A percentile compares a stretch with the other conserved stretches of the same genome.
These are phyloP conservation scores for Pseudogymnoascus sp. DNA, from an alignment of 2,329 filamentous ascomycete species.

Conservation along the genomic window DNA sequence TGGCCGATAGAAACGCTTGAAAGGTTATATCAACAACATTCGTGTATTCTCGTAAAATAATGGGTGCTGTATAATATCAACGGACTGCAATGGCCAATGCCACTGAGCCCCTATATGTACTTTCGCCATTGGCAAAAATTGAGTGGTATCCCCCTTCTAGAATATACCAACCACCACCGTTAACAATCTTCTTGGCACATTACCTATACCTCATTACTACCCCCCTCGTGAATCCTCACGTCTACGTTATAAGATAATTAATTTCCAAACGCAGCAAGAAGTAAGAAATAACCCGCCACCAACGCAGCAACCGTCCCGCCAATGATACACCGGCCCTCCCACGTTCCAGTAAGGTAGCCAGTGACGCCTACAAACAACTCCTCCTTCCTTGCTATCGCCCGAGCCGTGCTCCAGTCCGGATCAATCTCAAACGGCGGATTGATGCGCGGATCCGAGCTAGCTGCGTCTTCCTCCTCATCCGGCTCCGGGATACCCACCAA, in stretches of 20 bases:
- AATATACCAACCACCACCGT: background rate
- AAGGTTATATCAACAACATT: background rate
- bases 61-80: slow-evolving; percentile 7
- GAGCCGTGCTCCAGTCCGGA: slow-evolving; percentile 46
- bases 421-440: slow-evolving; percentile 52
- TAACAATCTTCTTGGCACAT: background rate
- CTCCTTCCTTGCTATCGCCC: slow-evolving; percentile 46
- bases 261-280: slow-evolving; percentile 19
- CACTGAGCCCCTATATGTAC: background rate
- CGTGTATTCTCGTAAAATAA: background rate
- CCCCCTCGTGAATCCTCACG: background rate
- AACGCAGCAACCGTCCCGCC: slow-evolving; percentile 24
- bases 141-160: background rate
- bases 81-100: background rate
- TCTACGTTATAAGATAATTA: slow-evolving; percentile 1
- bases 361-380: slow-evolving; percentile 53
- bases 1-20: background rate
- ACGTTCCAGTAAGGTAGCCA: slow-evolving; percentile 35
- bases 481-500: slow-evolving; percentile 37
- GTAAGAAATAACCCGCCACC: slow-evolving; percentile 24
- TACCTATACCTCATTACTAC: background rate
- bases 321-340: slow-evolving; percentile 26
- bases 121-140: background rate
- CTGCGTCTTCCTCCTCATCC: slow-evolving; percentile 23
- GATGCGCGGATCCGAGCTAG: slow-evolving; percentile 31